Conservation (phyloP, 2,329 filamentous ascomycete genomes). For the Clonostachys solani region DNA sequence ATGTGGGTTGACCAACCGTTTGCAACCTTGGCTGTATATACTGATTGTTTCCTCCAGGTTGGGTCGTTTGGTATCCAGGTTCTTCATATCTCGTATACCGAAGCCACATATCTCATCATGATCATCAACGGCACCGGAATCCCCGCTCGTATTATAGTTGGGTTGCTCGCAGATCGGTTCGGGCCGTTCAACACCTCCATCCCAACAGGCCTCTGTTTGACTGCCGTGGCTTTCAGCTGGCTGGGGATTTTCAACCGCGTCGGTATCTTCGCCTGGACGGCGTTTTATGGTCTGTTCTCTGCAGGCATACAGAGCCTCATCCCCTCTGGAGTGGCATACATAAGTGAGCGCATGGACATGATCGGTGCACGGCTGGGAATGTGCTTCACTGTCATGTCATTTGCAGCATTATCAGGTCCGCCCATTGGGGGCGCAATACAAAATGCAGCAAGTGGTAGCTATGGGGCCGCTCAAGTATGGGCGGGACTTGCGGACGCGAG, state of each 20-base stretch:
- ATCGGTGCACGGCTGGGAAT: slow-evolving; percentile 53
- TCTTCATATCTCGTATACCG: slow-evolving; percentile 20
- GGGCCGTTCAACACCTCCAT: slow-evolving; percentile 58
- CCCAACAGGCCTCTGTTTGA: slow-evolving; percentile 31
- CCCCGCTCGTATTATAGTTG: slow-evolving; percentile 52
- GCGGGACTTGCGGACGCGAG: slow-evolving; percentile 20
- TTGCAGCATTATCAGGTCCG: slow-evolving; percentile 47
- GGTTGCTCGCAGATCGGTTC: slow-evolving; percentile 47
- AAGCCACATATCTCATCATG: slow-evolving; percentile 54
- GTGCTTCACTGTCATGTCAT: slow-evolving; percentile 51
- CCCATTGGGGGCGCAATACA: slow-evolving; percentile 49
- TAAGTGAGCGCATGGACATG: slow-evolving; percentile 46
- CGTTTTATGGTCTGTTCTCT: slow-evolving; percentile 54
- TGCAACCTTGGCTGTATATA: too few species aligned
- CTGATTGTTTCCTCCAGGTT: too few species aligned
- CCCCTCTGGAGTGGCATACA: slow-evolving; percentile 36
- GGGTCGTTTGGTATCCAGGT: too few species aligned
- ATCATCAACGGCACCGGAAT: slow-evolving; percentile 58
- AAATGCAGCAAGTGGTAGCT: slow-evolving; percentile 27
- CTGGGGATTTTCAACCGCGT: slow-evolving; percentile 43
- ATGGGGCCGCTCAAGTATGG: slow-evolving; percentile 44
- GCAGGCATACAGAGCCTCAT: slow-evolving; percentile 47
- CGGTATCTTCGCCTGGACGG: slow-evolving; percentile 54
- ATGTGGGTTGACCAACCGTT: slow-evolving; percentile 21
- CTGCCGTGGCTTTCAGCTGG: slow-evolving; percentile 47